These are phyloP conservation scores for Pleurotus citrinopileatus DNA, from an alignment of 768 basidiomycete genomes.

Conservation along the genomic window DNA sequence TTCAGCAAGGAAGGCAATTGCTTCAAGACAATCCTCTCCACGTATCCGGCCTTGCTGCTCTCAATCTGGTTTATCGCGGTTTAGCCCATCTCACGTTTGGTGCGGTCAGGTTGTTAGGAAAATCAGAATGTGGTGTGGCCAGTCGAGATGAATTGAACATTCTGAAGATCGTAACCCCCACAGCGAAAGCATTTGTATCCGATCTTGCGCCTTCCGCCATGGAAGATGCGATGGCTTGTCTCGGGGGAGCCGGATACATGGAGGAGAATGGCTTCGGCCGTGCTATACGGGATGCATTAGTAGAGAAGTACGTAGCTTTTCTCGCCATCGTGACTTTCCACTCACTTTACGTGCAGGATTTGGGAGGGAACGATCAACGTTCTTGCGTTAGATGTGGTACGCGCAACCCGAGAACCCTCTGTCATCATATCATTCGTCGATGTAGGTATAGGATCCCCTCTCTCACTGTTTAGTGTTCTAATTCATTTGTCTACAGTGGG, in stretches of 20 bases:
- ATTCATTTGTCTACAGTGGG: conserved; percentile 44
- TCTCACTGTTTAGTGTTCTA: neutral
- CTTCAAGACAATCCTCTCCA: conserved; percentile 59
- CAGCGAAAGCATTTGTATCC: conserved; percentile 67
- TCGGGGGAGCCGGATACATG: conserved; percentile 84
- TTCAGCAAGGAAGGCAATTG: conserved; percentile 48
- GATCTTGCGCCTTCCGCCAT: conserved; percentile 61
- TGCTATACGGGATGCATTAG: conserved; percentile 62
- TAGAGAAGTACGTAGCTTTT: conserved; percentile 51
- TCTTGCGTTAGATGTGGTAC: conserved; percentile 62
- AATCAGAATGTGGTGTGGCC: conserved; percentile 54
- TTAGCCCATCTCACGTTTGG: conserved; percentile 64
- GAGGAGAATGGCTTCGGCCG: conserved; percentile 73
- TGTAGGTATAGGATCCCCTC: conserved; percentile 32
- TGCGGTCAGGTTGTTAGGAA: conserved; percentile 55
- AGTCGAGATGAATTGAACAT: conserved; percentile 45
- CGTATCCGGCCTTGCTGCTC: conserved; percentile 58
- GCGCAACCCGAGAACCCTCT: conserved; percentile 45
- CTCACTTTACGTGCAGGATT: conserved; percentile 39
- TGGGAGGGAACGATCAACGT: conserved; percentile 80
- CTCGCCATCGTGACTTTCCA: neutral
- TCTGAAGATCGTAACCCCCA: conserved; percentile 65
- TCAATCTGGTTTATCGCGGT: conserved; percentile 63
- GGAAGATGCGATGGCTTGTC: conserved; percentile 70
- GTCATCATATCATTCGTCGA: conserved; percentile 45